Base-by-base conservation (phyloP, 352 stramenopile genomes). In the Globisporangium parvum region DNA sequence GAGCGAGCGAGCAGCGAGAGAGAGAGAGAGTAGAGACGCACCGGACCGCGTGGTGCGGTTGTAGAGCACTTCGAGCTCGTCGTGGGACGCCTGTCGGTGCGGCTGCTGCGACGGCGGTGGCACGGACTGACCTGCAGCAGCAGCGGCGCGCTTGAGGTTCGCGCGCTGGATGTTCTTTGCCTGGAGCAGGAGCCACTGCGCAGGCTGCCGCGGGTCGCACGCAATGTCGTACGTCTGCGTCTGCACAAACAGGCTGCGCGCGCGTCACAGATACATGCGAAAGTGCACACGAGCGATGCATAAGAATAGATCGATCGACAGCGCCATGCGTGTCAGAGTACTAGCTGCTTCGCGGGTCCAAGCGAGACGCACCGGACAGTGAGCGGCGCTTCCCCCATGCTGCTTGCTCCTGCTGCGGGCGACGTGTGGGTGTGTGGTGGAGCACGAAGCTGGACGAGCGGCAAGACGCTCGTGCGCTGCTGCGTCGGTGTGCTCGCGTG, bases 171-270 rank as follows among this genome's bases (percentile, higher is more conserved):
- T 91, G 57, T 70, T 86, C 66, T 82, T 89, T 28, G 83, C 83
- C 50, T 90, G 78, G 46, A 70, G 52, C n/a, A 93, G 63, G 26
- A 93, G 79, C 78, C 76, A 88, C 53, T 85, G 75, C 47, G 80
- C 80, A 0, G 79, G 70, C 53, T 88, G 75, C 26, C 70, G 77
- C 47, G 83, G 74, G 54, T 93, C 78, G 60, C 83, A 91, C 46
- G 80, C 73, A 55, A 93, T 88, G 54, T 93, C 80, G 66, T 91
- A 89, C 65, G 80, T 90, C 70, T 88, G 83, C 35, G 82, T 88
- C 53, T 71, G 70, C 51, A 91, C 79, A 62, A 90, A 88, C 17
- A 93, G 60, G 37, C 80, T 91, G 39, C 8, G 35, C 31, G 31
- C 31, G 9, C 18, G 6, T 35, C 17, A 49, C 21, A 20, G 14